Percentiles rank a stretch among this genome's conserved stretches.
Conservation (phyloP, 2,329 filamentous ascomycete genomes). For the Stachybotrys elegans region DNA sequence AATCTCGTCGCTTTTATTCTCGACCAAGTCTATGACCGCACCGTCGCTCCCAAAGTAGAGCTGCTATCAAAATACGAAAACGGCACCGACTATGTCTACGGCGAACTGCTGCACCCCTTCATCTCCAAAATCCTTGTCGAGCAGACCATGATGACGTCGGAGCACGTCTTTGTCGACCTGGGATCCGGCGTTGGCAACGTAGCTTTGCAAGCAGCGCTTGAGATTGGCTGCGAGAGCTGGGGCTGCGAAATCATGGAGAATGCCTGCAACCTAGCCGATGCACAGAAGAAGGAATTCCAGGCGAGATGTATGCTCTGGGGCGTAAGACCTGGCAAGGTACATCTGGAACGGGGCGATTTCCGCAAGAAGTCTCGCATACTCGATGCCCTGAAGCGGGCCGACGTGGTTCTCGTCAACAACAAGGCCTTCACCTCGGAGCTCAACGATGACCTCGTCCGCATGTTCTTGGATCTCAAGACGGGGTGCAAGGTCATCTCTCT, state of each 20-base stretch:
- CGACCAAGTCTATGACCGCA: slow-evolving; percentile 84
- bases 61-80: slow-evolving; percentile 80
- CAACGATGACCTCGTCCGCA: slow-evolving; percentile 78
- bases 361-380: slow-evolving; percentile 66
- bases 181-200: slow-evolving; percentile 97
- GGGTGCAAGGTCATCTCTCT: slow-evolving; percentile 88
- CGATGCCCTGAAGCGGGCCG: slow-evolving; percentile 72
- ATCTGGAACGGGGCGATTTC: slow-evolving; percentile 80
- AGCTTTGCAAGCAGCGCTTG: slow-evolving; percentile 85
- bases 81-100: slow-evolving; percentile 90
- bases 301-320: slow-evolving; percentile 90
- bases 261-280: slow-evolving; percentile 73
- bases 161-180: slow-evolving; percentile 87
- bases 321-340: slow-evolving; percentile 71
- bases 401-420: slow-evolving; percentile 98
- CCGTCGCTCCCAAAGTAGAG: slow-evolving; percentile 84
- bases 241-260: slow-evolving; percentile 96
- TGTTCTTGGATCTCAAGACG: slow-evolving; percentile 89
- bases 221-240: slow-evolving; percentile 91
- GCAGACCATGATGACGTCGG: slow-evolving; percentile 71
- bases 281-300: slow-evolving; percentile 77
- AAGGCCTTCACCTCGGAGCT: slow-evolving; percentile 87
- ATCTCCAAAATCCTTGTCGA: slow-evolving; percentile 74
- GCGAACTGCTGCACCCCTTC: slow-evolving; percentile 83
- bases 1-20: slow-evolving; percentile 76